Percentiles rank a stretch among this genome's conserved stretches.
Evolutionary conservation across 106 monocot genomes (phyloP).

Genomic region (Vanilla planifolia): DNA sequence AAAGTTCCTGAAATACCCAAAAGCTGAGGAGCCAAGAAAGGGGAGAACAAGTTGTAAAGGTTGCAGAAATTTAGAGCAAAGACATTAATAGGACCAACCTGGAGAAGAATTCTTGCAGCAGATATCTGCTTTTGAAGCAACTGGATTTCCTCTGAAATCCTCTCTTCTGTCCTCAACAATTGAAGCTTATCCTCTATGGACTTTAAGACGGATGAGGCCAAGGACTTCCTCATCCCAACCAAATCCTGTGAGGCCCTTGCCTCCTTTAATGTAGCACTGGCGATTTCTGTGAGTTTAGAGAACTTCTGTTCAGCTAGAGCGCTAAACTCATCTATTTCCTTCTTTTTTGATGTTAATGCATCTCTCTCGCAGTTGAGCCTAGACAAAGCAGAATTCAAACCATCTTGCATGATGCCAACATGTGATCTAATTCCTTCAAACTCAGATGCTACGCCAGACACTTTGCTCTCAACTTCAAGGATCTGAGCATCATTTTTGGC

Average conservation of each 20-base stretch:
- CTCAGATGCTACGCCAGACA: conserved; percentile 42
- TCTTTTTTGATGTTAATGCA: conserved; percentile 39
- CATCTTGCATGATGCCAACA: conserved; percentile 40
- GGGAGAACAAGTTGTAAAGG: not conserved
- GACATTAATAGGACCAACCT: conserved; percentile 32
- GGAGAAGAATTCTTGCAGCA: conserved; percentile 59
- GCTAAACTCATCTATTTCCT: conserved; percentile 63
- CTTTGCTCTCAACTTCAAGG: conserved; percentile 56
- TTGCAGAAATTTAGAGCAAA: not conserved
- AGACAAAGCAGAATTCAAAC: conserved; percentile 32
- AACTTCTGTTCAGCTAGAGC: conserved; percentile 37
- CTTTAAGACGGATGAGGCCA: conserved; percentile 57
- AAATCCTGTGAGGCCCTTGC: conserved; percentile 39
- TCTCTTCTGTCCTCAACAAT: conserved; percentile 61
- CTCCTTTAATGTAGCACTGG: conserved; percentile 47
- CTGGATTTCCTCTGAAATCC: conserved; percentile 60
- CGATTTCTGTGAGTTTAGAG: conserved; percentile 48
- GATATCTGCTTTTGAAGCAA: conserved; percentile 54
- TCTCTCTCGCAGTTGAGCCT: conserved; percentile 37
- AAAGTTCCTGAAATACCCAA: conserved; percentile 53
- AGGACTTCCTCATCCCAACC: conserved; percentile 41
- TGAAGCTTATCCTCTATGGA: conserved; percentile 59
- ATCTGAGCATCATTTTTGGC: conserved; percentile 60
- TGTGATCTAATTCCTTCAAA: conserved; percentile 50
- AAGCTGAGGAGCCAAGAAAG: conserved; percentile 1